phyloP scores from a whole-genome alignment of 192 early-diverging fungal species.

The Gonapodya sp. region DNA sequence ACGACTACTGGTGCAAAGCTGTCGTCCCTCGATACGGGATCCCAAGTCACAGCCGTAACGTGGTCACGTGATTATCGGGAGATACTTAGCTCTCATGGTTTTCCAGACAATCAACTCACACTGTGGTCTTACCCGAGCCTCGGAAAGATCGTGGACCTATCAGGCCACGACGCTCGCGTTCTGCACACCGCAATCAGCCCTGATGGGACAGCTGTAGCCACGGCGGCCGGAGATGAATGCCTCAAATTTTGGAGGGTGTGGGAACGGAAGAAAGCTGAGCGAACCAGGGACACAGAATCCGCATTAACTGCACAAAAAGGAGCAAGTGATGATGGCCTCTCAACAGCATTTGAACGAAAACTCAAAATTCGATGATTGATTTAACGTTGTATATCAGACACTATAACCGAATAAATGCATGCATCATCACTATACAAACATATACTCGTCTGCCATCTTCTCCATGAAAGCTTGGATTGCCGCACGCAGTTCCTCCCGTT shows the following conservation, averaged over 20 bases:
- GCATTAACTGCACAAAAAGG: not conserved
- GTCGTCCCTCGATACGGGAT: slow-evolving; percentile 36
- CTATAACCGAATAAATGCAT: not conserved
- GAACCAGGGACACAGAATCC: not conserved
- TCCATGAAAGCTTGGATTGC: slow-evolving; percentile 4
- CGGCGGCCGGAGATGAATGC: slow-evolving; percentile 36
- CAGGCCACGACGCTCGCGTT: slow-evolving; percentile 40
- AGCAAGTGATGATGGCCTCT: not conserved
- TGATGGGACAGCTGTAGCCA: slow-evolving; percentile 42
- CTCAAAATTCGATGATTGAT: not conserved
- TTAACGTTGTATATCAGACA: not conserved
- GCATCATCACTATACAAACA: not conserved
- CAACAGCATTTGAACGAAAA: not conserved
- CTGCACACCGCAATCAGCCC: slow-evolving; percentile 39
- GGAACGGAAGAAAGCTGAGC: slow-evolving; percentile 22
- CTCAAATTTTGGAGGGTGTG: slow-evolving; percentile 53
- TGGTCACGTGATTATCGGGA: slow-evolving; percentile 50
- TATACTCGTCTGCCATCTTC: not conserved
- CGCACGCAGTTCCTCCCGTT: not conserved
- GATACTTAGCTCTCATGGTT: slow-evolving; percentile 40
- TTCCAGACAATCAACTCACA: slow-evolving; percentile 37
- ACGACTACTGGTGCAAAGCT: slow-evolving; percentile 24
- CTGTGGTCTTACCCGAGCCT: slow-evolving; percentile 43
- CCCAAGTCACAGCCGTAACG: slow-evolving; percentile 44
- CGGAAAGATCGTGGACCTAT: slow-evolving; percentile 35